A percentile compares a stretch with the other conserved stretches of the same genome.
Evolutionary conservation across 1,139 yeast species (phyloP).

Genomic region (Geotrichum citri-aurantii): DNA sequence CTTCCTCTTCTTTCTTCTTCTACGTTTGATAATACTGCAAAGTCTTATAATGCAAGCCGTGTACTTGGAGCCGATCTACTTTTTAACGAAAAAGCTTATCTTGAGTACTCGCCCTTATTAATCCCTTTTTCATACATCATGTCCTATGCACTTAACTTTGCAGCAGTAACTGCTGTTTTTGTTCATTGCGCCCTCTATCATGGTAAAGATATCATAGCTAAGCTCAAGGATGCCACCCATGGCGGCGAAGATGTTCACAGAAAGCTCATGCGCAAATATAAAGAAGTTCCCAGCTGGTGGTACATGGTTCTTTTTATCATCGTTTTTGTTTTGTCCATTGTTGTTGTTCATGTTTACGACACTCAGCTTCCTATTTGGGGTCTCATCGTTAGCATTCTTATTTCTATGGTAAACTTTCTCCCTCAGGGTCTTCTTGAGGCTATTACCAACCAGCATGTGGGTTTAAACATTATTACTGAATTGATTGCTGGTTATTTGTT

Average conservation of each 20-base stretch:
- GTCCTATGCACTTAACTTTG: slow-evolving; percentile 34
- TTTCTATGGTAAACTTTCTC: slow-evolving; percentile 43
- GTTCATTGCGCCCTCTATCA: slow-evolving; percentile 41
- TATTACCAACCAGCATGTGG: slow-evolving; percentile 43
- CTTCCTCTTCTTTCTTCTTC: slow-evolving; percentile 42
- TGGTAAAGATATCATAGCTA: not conserved
- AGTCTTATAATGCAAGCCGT: slow-evolving; percentile 36
- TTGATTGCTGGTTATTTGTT: slow-evolving; percentile 47
- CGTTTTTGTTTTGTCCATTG: slow-evolving; percentile 44
- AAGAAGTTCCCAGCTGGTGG: slow-evolving; percentile 43
- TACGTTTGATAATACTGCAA: slow-evolving; percentile 39
- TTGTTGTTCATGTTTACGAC: slow-evolving; percentile 37
- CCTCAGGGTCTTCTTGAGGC: slow-evolving; percentile 45
- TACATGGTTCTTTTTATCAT: slow-evolving; percentile 17
- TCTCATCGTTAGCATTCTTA: slow-evolving; percentile 43
- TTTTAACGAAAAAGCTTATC: slow-evolving; percentile 32
- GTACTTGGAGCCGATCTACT: slow-evolving; percentile 41
- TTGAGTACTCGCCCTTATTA: slow-evolving; percentile 45
- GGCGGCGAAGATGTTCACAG: slow-evolving; percentile 45
- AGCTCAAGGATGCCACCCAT: slow-evolving; percentile 23
- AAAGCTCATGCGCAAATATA: slow-evolving; percentile 45
- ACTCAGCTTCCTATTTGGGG: slow-evolving; percentile 46
- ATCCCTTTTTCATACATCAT: slow-evolving; percentile 44
- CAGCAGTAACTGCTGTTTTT: slow-evolving; percentile 48
- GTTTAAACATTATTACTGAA: slow-evolving; percentile 48